Conservation (phyloP, 1,284 basidiomycete genomes). For the Tilletia caries region DNA sequence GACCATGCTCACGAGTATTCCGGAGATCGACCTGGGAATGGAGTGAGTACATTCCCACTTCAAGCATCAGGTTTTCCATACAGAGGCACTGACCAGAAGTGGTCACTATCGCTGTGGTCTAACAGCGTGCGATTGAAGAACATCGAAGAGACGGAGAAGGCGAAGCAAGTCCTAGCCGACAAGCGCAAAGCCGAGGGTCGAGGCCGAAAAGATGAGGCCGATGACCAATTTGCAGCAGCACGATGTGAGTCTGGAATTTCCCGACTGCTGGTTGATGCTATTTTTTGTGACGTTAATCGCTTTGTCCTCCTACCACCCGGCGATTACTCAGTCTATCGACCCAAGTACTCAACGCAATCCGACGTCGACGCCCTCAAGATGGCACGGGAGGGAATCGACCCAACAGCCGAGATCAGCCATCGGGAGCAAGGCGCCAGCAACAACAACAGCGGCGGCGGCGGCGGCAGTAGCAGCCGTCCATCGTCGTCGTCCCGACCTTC, state of each 20-base stretch:
- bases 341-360: conserved; percentile 71
- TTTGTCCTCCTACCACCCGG: too few species aligned
- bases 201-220: conserved; percentile 62
- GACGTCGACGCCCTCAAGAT: conserved; percentile 80
- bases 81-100: neutral
- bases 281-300: neutral
- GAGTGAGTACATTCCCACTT: conserved; percentile 71
- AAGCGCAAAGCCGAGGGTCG: conserved; percentile 61
- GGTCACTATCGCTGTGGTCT: neutral
- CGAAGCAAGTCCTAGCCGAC: conserved; percentile 78
- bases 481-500: conserved; percentile 59
- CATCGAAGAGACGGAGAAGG: conserved; percentile 94
- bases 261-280: too few species aligned
- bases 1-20: conserved; percentile 88
- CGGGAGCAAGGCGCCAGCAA: neutral
- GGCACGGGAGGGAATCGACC: conserved; percentile 55
- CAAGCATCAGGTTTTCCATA: neutral
- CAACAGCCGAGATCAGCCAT: conserved; percentile 3
- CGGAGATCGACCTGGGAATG: conserved; percentile 95
- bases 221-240: conserved; percentile 73
- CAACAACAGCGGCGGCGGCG: conserved; percentile 64
- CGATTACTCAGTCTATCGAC: conserved; percentile 67
- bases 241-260: conserved; percentile 59
- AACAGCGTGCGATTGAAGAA: conserved; percentile 79
- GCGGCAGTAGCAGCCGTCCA: conserved; percentile 60